These are phyloP conservation scores for Tetraselmis striata DNA, from an alignment of 139 green algal genomes.

Conservation along the genomic window DNA sequence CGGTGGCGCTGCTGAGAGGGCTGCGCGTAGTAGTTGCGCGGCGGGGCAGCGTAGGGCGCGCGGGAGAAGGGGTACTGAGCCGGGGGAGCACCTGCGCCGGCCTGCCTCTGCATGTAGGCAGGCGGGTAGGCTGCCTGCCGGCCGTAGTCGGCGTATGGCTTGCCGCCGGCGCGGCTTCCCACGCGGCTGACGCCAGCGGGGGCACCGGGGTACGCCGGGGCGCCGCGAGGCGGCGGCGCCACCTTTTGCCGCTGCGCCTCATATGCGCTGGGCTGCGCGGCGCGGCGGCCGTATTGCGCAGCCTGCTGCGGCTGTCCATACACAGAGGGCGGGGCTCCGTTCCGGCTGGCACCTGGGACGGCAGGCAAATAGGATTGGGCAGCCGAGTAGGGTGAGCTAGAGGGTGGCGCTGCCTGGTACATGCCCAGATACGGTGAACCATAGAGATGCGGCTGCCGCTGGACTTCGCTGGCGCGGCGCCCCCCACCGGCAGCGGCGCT, in stretches of 20 bases:
- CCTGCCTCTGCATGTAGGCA: not conserved
- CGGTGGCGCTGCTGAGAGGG: not conserved
- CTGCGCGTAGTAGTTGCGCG: not conserved
- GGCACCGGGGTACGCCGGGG: not conserved
- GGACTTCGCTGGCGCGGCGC: not conserved
- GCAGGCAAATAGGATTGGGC: not conserved
- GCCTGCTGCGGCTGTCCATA: not conserved
- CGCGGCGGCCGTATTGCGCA: not conserved
- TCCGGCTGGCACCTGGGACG: not conserved
- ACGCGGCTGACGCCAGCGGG: not conserved
- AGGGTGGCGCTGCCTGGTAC: not conserved
- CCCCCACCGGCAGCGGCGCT: too few species aligned
- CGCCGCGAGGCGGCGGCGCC: too few species aligned
- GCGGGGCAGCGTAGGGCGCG: not conserved
- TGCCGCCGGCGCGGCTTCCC: not conserved
- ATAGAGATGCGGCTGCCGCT: not conserved
- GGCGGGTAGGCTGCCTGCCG: not conserved
- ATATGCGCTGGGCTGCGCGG: not conserved
- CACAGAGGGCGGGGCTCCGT: not conserved
- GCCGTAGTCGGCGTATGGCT: not conserved
- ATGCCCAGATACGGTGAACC: not conserved
- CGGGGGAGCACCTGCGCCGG: not conserved
- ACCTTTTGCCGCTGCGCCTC: not conserved
- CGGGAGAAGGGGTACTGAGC: not conserved
- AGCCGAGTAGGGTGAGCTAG: not conserved